Conservation (phyloP, 75 land plant species). For the Sequoia sempervirens region DNA sequence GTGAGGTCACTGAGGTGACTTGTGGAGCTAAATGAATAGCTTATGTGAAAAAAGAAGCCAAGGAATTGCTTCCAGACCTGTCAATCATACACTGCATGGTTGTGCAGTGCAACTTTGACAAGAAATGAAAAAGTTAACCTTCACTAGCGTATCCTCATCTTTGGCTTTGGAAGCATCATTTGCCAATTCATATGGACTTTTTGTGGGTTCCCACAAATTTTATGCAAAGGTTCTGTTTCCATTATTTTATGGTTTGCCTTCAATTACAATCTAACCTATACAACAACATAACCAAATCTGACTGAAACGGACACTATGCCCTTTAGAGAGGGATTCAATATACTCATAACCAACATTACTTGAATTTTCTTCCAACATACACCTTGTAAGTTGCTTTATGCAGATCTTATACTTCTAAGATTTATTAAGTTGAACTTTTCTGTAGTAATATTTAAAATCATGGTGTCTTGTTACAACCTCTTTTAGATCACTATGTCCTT, state of each 20-base stretch:
- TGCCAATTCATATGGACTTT: not conserved
- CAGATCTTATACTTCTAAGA: not conserved
- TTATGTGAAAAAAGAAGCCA: not conserved
- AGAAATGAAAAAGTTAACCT: not conserved
- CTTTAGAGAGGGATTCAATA: not conserved
- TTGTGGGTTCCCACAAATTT: not conserved
- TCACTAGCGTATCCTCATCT: not conserved
- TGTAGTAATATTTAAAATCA: not conserved
- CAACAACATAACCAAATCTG: not conserved
- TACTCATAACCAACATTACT: not conserved
- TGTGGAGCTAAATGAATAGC: not conserved
- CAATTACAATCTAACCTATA: not conserved
- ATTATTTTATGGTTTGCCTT: not conserved
- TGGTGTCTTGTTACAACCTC: too few species aligned
- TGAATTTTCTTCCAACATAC: not conserved
- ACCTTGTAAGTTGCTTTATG: not conserved
- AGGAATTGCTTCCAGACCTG: not conserved
- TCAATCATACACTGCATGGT: not conserved
- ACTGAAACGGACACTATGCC: not conserved
- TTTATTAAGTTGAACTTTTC: not conserved
- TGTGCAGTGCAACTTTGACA: not conserved
- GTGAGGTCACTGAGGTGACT: not conserved
- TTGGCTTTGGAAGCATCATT: not conserved
- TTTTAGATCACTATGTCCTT: not conserved
- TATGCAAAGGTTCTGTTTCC: not conserved